These are phyloP conservation scores for Mycena vitilis DNA, from an alignment of 768 basidiomycete genomes.

Conservation along the genomic window DNA sequence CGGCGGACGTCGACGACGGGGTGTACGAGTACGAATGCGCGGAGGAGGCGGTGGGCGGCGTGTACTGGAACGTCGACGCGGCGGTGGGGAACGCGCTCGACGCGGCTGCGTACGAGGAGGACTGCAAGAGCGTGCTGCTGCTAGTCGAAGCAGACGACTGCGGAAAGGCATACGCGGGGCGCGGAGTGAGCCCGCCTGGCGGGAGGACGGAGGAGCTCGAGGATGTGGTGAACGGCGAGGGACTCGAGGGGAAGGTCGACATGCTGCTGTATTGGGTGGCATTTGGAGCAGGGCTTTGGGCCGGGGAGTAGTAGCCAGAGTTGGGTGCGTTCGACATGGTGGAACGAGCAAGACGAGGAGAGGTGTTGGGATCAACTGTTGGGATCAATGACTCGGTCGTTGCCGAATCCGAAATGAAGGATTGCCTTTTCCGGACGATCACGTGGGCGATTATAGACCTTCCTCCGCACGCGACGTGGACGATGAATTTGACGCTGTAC, in stretches of 20 bases:
- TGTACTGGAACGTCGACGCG: conserved; percentile 9
- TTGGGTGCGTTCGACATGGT: no score
- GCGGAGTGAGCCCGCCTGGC: not conserved
- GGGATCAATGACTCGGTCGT: no score
- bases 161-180: not conserved
- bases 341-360: no score
- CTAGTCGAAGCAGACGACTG: not conserved
- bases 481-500: conserved; percentile 89
- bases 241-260: not conserved
- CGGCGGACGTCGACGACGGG: not conserved
- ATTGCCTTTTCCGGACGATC: no score
- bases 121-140: not conserved
- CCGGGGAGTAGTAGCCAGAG: no score
- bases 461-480: conserved; percentile 7
- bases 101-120: not conserved
- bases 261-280: conserved; percentile 22
- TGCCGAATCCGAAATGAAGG: no score
- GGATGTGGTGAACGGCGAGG: not conserved
- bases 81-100: conserved; percentile 8
- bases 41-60: not conserved
- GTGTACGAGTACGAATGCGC: not conserved
- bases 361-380: no score
- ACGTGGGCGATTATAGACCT: no score
- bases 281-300: no score
- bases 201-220: not conserved